Percentiles rank a stretch among this genome's conserved stretches.
These are phyloP conservation scores for Pseudonitzschia pungens DNA, from an alignment of 108 stramenopile genomes.

Conservation along the genomic window DNA sequence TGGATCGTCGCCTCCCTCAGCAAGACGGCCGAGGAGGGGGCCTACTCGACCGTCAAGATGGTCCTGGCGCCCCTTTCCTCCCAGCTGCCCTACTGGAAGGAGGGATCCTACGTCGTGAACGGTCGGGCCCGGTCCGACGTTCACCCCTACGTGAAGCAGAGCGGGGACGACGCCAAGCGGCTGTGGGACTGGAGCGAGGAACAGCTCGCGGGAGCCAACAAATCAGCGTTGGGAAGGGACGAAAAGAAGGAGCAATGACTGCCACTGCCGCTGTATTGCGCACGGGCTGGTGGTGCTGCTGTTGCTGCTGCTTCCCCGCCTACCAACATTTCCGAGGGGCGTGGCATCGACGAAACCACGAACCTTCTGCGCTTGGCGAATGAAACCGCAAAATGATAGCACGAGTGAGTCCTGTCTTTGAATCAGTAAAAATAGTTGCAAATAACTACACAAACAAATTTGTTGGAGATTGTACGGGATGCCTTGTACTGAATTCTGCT, in stretches of 20 bases:
- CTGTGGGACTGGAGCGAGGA: slow-evolving; percentile 36
- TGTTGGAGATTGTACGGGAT: no score
- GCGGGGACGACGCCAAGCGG: slow-evolving; percentile 25
- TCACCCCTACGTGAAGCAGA: slow-evolving; percentile 1
- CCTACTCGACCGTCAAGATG: slow-evolving; percentile 74
- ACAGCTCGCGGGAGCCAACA: neutral
- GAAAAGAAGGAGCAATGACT: slow-evolving; percentile 11
- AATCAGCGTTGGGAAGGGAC: neutral
- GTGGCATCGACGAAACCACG: no score
- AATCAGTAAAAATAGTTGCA: no score
- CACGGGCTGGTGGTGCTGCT: no score
- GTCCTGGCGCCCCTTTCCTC: slow-evolving; percentile 30
- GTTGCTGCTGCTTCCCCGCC: no score
- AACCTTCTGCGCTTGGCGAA: no score
- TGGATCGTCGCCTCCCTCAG: slow-evolving; percentile 52
- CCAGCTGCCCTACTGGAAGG: slow-evolving; percentile 4
- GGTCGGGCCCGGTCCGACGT: neutral
- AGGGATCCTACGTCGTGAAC: slow-evolving; percentile 40
- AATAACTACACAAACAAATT: no score
- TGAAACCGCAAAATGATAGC: no score
- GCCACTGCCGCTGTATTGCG: no score
- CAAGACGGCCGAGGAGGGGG: slow-evolving; percentile 78
- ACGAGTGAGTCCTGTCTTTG: no score
- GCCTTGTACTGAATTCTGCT: no score
- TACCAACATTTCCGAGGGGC: no score